Evolutionary conservation across 2,329 filamentous ascomycete genomes (phyloP), one percentile per base, ranked within the genome.

Genomic region (Epicoccum sorghinum): DNA sequence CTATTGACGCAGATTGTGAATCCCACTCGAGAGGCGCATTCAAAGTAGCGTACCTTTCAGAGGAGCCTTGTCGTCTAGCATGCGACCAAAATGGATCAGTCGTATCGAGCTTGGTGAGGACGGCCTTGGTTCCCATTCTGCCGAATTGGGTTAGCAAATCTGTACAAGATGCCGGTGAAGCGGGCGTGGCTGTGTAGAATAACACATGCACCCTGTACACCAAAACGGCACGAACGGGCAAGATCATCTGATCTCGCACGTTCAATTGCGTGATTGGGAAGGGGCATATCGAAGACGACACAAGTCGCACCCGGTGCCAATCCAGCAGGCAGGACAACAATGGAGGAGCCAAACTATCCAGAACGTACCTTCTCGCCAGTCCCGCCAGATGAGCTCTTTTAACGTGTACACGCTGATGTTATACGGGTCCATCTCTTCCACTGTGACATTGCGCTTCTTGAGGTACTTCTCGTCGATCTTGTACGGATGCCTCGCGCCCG

Each of bases 321-420:
- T 39, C 24, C 24, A 24, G 27, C 30, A 14, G 12, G 10, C 35
- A 37, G 22, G 1, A 27, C 37, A 36, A n/a, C 6, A 30, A 24
- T 6, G 10, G 13, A 14, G 10, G 35, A 22, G 46, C 39, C 8
- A 37, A 42, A 40, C 24, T 35, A 3, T 40, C 4, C 36, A 22
- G 14, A 48, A 62, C 71, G 51, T 78, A 84, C 83, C 91, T 66
- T 87, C 88, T 64, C 91, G 83, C 93, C 93, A 98, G 74, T 97
- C 93, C 66, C 91, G 84, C 79, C 95, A 84, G 71, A 98, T 96
- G 69, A 97, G 79, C 78, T 97, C 92, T 77, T 97, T 97, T 61
- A 98, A 79, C 3, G 91, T 96, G 73, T 97, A 96, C 45, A 96
- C 89, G 63, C 90, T 96, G 77, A 98, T 91, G 70, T 88, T 90